Base-by-base conservation (phyloP, 2,329 filamentous ascomycete species). In the Hirsutella rhossiliensis region DNA sequence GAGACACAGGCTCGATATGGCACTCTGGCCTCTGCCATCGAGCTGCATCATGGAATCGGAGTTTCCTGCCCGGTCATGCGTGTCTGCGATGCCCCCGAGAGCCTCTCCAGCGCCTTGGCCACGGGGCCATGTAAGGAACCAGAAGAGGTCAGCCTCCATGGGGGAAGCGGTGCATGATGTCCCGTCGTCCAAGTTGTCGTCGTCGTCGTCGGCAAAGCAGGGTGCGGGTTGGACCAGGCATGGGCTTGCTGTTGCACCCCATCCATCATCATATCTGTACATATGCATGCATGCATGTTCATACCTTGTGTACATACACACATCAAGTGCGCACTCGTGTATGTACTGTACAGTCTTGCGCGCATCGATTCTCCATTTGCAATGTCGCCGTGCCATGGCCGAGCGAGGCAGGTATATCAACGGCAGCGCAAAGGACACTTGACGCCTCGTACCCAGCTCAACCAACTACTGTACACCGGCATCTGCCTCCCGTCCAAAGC, bases 1-100 rank as follows among this genome's bases (percentile, higher is more conserved):
- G 55, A 64, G 61, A 64, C 62, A 64, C 50, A 64, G 52, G 48
- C 47, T 56, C 47, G 50, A 46, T 50, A 45, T 48, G 55, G 43
- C 45, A 48, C 47, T 45, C 49, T 43, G 43, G 46, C 48, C 48
- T 42, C 47, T 47, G 36, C 52, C 52, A 53, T 59, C 54, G 52
- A 50, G 50, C 48, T 52, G 47, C 52, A 54, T 56, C 53, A 53
- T 54, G 49, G 42, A 52, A 55, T 59, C 54, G 54, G 41, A 43
- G 41, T 41, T 43, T 51, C 47, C 42, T 44, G 43, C 34, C 40
- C 48, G 55, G 52, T 57, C 54, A 57, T 57, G 55, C 47, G 54
- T 47, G 43, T 45, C 46, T 39, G 40, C 27, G 37, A 42, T 43
- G 45, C 45, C 48, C 42, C 45, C 43, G 42, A 40, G 40, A 13